A percentile compares a stretch with the other conserved stretches of the same genome.
Conservation (phyloP, 2,329 filamentous ascomycete species). For the Aspergillus glaucus region DNA sequence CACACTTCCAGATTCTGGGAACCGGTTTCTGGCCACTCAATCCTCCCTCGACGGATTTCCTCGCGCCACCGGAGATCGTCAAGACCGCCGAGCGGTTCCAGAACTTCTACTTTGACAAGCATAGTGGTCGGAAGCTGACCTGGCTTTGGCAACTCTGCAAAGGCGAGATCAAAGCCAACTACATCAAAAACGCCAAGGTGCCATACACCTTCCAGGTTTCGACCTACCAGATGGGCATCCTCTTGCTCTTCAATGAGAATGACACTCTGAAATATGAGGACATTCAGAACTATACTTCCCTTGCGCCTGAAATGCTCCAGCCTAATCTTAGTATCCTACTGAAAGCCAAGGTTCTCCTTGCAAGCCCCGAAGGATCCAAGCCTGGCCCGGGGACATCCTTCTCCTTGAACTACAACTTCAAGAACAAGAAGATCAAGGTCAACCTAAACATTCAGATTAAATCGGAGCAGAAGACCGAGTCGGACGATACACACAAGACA, state of each 20-base stretch:
- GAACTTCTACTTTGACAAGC: conserved; percentile 91
- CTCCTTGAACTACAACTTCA: conserved; percentile 87
- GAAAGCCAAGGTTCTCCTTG: conserved; percentile 82
- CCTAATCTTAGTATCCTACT: conserved; percentile 78
- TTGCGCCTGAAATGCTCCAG: conserved; percentile 77
- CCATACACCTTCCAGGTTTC: conserved; percentile 97
- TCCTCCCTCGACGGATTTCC: conserved; percentile 80
- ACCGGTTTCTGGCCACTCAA: conserved; percentile 96
- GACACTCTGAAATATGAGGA: conserved; percentile 83
- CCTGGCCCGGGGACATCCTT: conserved; percentile 72
- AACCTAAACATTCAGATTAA: conserved; percentile 94
- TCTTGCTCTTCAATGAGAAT: conserved; percentile 89
- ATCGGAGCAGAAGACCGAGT: conserved; percentile 92
- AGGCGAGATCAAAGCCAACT: conserved; percentile 90
- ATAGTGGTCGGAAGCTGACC: conserved; percentile 90
- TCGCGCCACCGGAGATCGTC: conserved; percentile 75
- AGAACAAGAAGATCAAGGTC: conserved; percentile 96
- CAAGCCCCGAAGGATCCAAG: conserved; percentile 67
- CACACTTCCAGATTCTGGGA: conserved; percentile 85
- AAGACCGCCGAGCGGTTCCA: conserved; percentile 85
- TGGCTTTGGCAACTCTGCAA: conserved; percentile 99
- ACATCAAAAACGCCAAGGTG: conserved; percentile 80
- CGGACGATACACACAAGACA: conserved; percentile 96
- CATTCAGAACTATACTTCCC: conserved; percentile 71
- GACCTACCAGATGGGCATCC: conserved; percentile 94